These are phyloP conservation scores for Leucosporidium creatinivorum DNA, from an alignment of 768 basidiomycete species.

Conservation along the genomic window DNA sequence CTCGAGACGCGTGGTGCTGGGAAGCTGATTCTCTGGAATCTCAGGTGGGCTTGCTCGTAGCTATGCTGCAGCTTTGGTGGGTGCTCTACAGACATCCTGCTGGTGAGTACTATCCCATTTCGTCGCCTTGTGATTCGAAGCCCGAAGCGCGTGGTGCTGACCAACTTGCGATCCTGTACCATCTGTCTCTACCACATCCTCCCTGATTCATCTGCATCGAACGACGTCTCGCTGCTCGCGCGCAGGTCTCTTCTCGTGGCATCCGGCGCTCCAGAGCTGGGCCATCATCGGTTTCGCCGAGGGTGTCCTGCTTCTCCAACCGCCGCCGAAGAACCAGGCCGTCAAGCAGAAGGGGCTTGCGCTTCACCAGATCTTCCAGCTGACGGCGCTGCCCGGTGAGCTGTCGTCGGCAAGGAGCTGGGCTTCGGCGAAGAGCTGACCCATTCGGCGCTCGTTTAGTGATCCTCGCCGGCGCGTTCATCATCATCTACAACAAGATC, in stretches of 20 bases:
- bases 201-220: no score
- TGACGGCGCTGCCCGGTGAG: conserved; percentile 15
- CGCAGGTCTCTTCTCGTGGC: conserved; percentile 32
- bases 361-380: conserved; percentile 32
- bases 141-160: no score
- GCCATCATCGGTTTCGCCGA: conserved; percentile 29
- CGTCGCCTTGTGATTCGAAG: no score
- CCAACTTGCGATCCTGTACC: background rate
- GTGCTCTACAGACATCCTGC: conserved; percentile 1
- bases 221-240: no score
- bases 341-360: conserved; percentile 25
- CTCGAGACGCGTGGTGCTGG: no score
- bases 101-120: background rate
- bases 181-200: background rate
- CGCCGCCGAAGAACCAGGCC: conserved; percentile 5
- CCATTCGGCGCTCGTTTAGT: background rate
- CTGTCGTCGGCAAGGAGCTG: background rate
- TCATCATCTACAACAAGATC: conserved; percentile 35
- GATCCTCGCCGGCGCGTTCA: conserved; percentile 20
- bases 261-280: conserved; percentile 27
- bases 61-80: background rate
- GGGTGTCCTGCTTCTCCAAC: conserved; percentile 34
- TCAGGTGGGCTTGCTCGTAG: background rate
- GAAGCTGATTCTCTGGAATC: no score
- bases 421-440: background rate